Base-by-base conservation (phyloP, 805 yeast genomes). In the Henningerozyma blattae region DNA sequence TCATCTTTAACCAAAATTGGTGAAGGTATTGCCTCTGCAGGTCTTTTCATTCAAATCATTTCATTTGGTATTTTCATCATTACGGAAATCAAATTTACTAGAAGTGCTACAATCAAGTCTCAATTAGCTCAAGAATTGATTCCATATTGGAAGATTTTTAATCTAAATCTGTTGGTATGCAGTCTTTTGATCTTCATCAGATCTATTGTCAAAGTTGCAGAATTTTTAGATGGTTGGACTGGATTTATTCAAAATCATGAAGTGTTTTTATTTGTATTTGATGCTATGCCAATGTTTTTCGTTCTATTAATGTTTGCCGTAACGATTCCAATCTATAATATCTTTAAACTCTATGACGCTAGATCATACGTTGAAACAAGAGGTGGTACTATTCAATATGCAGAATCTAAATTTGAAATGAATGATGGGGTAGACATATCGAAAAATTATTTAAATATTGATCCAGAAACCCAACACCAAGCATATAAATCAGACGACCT, bases 181-280 rank as follows among this genome's bases (percentile, higher is more conserved):
- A 43, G 48, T 26, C 18, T 43, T 14, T 32, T 51, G 15, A 49
- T 58, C 27, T 33, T 58, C 24, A 35, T 54, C n/a, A 50, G 62
- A 40, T 55, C 58, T 7, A 44, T 58, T n/a, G 49, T 47, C 22
- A 48, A 61, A 39, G 42, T 47, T 4, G 39, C 54, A 12, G 62
- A 58, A 33, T 57, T 43, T 36, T 30, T 43, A n/a, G 45, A 58
- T 36, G 62, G 62, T 4, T 37, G 27, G 19, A 38, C 41, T 18
- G 62, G 62, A 1, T 42, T 17, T 31, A 45, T 57, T 15, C 38
- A 35, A 5, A 26, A 44, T 4, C 54, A 53, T 34, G 59, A 57
- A 35, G 39, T 38, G 28, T 55, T 41, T 34, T 34, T 56, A 13
- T 55, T 44, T 32, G 37, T 49, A 5, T 49, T 56, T 27, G 63